phyloP scores from a whole-genome alignment of 306 rosid species.

The Begonia fuchsioides region DNA sequence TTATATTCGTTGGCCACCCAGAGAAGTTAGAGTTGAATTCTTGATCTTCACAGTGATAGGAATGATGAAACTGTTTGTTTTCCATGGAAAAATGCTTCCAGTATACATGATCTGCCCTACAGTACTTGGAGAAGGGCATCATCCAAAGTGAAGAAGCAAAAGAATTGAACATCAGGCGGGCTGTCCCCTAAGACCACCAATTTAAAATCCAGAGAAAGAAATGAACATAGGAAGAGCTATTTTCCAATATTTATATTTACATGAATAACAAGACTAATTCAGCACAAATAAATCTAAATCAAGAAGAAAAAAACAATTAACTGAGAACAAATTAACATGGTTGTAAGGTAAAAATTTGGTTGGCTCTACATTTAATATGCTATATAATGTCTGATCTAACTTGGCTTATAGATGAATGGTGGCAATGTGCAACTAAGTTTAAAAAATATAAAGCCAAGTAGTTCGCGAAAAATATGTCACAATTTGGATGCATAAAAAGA shows the following conservation, averaged over 20 bases:
- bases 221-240: slow-evolving; percentile 3
- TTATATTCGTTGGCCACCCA: slow-evolving; percentile 88
- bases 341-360: no score
- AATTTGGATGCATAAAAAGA: no score
- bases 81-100: slow-evolving; percentile 51
- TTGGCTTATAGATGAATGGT: no score
- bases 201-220: slow-evolving; percentile 7
- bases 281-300: no score
- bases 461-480: no score
- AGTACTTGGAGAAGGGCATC: slow-evolving; percentile 91
- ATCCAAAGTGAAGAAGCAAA: slow-evolving; percentile 90
- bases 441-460: no score
- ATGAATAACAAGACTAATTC: no score
- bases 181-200: slow-evolving; percentile 81
- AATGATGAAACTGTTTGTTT: slow-evolving; percentile 18
- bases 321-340: no score
- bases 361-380: no score
- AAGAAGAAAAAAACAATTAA: no score
- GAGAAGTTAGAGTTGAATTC: slow-evolving; percentile 47
- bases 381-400: no score
- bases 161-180: slow-evolving; percentile 82
- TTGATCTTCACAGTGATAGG: slow-evolving; percentile 63
- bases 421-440: no score
- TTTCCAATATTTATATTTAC: neutral
- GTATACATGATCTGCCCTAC: slow-evolving; percentile 53